Conservation (phyloP, 495 filamentous ascomycete species). For the Clavariopsis aquatica region DNA sequence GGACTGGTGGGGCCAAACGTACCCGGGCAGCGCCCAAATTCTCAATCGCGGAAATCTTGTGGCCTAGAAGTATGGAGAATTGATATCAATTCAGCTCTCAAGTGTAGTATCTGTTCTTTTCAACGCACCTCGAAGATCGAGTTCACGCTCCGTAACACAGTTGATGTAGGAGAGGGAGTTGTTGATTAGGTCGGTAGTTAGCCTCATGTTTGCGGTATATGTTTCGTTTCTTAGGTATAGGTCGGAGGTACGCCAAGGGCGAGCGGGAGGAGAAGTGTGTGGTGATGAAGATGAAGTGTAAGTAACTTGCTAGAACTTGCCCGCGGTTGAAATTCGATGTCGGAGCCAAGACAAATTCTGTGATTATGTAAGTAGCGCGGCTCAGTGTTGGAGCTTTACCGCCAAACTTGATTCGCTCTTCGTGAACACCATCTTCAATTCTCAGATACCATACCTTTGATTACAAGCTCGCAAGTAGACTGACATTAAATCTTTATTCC, state of each 20-base stretch:
- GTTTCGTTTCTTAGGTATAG: background rate
- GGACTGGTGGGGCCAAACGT: constrained; percentile 44
- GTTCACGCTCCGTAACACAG: constrained; percentile 94
- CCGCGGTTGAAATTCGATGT: background rate
- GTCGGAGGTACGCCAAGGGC: background rate
- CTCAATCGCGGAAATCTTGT: constrained; percentile 97
- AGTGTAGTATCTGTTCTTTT: constrained; percentile 99
- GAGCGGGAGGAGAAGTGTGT: background rate
- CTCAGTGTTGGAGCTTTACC: no score
- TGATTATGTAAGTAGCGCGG: background rate
- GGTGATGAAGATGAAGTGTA: background rate
- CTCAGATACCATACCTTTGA: no score
- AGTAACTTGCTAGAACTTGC: background rate
- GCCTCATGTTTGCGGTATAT: constrained; percentile 72
- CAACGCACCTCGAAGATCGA: constrained; percentile 98
- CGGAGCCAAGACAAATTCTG: constrained; percentile 1
- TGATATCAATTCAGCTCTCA: constrained; percentile 84
- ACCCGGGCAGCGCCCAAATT: constrained; percentile 95
- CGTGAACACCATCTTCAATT: no score
- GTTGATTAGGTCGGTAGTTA: constrained; percentile 70
- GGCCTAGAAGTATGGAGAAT: constrained; percentile 65
- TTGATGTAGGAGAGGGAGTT: constrained; percentile 78
- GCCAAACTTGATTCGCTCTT: no score
- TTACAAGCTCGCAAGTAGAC: no score
- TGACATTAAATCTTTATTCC: no score